phyloP scores from a whole-genome alignment of 2,329 filamentous ascomycete genomes.

The Metarhizium robertsii region DNA sequence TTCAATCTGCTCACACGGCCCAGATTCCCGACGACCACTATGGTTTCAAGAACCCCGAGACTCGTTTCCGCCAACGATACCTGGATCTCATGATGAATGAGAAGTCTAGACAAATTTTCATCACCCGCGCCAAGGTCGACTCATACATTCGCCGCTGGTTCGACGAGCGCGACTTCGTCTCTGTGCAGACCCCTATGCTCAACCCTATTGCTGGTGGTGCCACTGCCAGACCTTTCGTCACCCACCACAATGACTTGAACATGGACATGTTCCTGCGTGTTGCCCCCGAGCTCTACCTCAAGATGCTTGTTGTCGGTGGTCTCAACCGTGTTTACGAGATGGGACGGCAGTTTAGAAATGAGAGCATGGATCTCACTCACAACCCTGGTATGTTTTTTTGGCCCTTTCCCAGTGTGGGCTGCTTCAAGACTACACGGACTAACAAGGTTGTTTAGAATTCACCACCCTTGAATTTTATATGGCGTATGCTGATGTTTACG shows the following conservation, averaged over 20 bases:
- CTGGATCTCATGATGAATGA: constrained; percentile 98
- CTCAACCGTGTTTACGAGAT: constrained; percentile 93
- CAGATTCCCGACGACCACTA: constrained; percentile 71
- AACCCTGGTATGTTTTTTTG: constrained; percentile 46
- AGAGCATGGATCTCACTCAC: constrained; percentile 66
- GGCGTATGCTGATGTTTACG: constrained; percentile 86
- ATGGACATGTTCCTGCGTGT: constrained; percentile 94
- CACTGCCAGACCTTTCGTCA: constrained; percentile 86
- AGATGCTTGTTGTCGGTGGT: constrained; percentile 91
- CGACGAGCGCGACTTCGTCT: constrained; percentile 77
- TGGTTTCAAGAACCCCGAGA: constrained; percentile 91
- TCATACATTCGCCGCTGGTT: constrained; percentile 84
- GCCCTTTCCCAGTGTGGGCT: not conserved
- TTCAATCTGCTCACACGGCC: not conserved
- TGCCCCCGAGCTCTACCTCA: constrained; percentile 91
- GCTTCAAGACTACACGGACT: not conserved
- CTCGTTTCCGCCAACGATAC: constrained; percentile 86
- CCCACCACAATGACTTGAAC: constrained; percentile 91
- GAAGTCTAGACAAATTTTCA: constrained; percentile 69
- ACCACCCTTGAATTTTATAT: constrained; percentile 97
- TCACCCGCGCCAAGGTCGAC: constrained; percentile 80
- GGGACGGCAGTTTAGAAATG: constrained; percentile 91
- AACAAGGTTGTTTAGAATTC: constrained; percentile 56
- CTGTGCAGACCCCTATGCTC: constrained; percentile 97
- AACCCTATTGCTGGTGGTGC: constrained; percentile 92